Conservation (phyloP, 345 rosid species). For the Boechera stricta region DNA sequence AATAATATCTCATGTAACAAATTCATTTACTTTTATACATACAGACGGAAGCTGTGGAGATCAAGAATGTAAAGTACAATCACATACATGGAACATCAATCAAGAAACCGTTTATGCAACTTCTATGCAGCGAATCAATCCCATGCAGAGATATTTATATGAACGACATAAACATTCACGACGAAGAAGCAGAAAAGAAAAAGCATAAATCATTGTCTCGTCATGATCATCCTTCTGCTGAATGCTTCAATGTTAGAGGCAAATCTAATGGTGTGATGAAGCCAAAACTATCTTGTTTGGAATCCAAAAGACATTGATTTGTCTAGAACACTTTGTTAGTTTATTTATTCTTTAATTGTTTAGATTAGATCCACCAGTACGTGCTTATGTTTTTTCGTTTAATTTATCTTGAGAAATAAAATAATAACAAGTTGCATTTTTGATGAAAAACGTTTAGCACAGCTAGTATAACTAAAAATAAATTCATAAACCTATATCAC, state of each 20-base stretch:
- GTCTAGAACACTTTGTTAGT: neutral
- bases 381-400: neutral
- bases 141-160: constrained; percentile 51
- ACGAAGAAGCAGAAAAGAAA: neutral
- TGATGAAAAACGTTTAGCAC: too few species aligned
- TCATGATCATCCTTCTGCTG: constrained; percentile 26
- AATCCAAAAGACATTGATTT: neutral
- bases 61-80: constrained; percentile 40
- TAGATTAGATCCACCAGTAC: too few species aligned
- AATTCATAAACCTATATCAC: too few species aligned
- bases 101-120: constrained; percentile 32
- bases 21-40: neutral
- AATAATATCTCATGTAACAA: neutral
- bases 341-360: neutral
- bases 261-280: constrained; percentile 35
- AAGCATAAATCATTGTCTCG: neutral
- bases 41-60: constrained; percentile 54
- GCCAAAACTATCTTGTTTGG: constrained; percentile 48
- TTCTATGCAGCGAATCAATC: constrained; percentile 48
- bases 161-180: constrained; percentile 42
- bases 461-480: too few species aligned
- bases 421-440: neutral
- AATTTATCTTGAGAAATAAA: neutral
- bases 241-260: constrained; percentile 53
- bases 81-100: constrained; percentile 49